Evolutionary conservation across 345 rosid genomes (phyloP).

Genomic region (Arabidopsis arenosa): DNA sequence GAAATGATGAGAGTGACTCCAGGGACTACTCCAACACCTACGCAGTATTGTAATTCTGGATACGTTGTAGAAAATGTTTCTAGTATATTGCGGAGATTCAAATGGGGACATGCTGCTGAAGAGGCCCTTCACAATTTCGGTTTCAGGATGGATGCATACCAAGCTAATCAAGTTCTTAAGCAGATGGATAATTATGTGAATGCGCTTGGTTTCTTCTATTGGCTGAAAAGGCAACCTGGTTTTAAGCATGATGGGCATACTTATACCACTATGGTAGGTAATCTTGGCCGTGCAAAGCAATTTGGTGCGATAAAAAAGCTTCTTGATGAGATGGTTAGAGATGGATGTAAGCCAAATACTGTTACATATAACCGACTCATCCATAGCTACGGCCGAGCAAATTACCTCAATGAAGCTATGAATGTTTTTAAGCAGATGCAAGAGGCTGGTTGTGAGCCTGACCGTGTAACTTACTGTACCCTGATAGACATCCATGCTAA

Average conservation of each 20-base stretch:
- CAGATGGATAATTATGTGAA: slow-evolving; percentile 74
- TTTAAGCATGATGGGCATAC: slow-evolving; percentile 96
- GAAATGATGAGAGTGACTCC: slow-evolving; percentile 54
- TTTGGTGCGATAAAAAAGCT: slow-evolving; percentile 73
- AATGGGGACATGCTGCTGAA: slow-evolving; percentile 86
- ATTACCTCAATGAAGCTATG: slow-evolving; percentile 78
- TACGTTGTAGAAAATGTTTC: slow-evolving; percentile 65
- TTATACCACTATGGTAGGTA: slow-evolving; percentile 97
- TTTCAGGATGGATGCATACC: slow-evolving; percentile 74
- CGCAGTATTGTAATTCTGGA: slow-evolving; percentile 51
- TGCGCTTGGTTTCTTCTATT: slow-evolving; percentile 84
- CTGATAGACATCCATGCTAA: slow-evolving; percentile 97
- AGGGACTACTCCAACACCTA: slow-evolving; percentile 47
- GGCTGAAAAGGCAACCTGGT: slow-evolving; percentile 76
- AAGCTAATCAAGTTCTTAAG: slow-evolving; percentile 94
- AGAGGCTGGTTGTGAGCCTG: slow-evolving; percentile 82
- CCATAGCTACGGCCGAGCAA: slow-evolving; percentile 98
- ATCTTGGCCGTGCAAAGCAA: slow-evolving; percentile 90
- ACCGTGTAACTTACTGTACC: slow-evolving; percentile 95
- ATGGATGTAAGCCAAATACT: slow-evolving; percentile 89
- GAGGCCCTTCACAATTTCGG: slow-evolving; percentile 67
- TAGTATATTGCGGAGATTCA: slow-evolving; percentile 56
- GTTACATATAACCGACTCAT: slow-evolving; percentile 93
- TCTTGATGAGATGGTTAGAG: slow-evolving; percentile 83
- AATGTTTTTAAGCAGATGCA: slow-evolving; percentile 81